phyloP scores from a whole-genome alignment of 2,329 filamentous ascomycete species.

The Clarireedia homoeocarpa region DNA sequence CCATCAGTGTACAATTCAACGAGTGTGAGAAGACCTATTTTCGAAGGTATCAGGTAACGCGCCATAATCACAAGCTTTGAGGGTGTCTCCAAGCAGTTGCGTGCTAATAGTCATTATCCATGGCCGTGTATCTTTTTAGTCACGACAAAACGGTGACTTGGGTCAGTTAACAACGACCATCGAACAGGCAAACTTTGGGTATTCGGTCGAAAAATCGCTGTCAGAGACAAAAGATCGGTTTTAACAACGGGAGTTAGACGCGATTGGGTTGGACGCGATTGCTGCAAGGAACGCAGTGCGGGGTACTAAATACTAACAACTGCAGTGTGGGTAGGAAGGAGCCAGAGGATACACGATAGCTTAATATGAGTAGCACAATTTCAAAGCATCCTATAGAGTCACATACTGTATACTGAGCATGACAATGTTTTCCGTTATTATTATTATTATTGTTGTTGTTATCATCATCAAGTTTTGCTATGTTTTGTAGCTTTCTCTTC shows the following conservation, averaged over 20 bases:
- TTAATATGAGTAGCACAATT: not conserved
- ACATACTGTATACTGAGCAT: too few relatives aligned
- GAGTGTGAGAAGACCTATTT: slow-evolving; percentile 73
- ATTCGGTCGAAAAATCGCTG: too few relatives aligned
- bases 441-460: too few relatives aligned
- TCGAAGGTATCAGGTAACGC: slow-evolving; percentile 81
- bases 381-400: not conserved
- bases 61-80: slow-evolving; percentile 45
- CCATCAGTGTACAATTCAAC: slow-evolving; percentile 74
- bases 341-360: too few relatives aligned
- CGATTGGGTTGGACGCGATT: not conserved
- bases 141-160: not conserved
- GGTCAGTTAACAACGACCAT: not conserved
- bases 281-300: not conserved
- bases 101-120: not conserved
- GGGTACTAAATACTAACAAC: not conserved
- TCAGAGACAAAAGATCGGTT: too few relatives aligned
- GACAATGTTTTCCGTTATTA: too few relatives aligned
- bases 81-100: not conserved
- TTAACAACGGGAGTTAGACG: not conserved
- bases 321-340: too few relatives aligned
- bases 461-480: too few relatives aligned
- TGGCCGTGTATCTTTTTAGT: not conserved
- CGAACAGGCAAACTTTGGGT: too few relatives aligned
- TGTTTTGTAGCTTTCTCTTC: slow-evolving; percentile 12